Evolutionary conservation across 257 asterid genomes (phyloP), one percentile per base, ranked within the genome.

Genomic region (Perilla frutescens): DNA sequence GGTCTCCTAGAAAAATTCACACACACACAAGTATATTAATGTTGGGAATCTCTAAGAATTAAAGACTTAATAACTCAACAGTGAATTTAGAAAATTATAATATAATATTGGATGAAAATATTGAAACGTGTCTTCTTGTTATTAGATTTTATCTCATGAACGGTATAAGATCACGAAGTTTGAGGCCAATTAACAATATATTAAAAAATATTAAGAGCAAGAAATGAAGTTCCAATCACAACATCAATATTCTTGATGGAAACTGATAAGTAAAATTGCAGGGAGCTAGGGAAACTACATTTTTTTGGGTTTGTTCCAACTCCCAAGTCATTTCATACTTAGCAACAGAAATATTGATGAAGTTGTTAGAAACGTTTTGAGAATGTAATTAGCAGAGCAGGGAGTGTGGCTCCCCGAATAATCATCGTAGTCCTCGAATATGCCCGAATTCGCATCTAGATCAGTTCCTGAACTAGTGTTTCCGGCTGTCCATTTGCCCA

Each of bases 401-500:
- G 66, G 20, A 71, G 43, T 75, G 32, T 6, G 6, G 71, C 86
- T 70, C 59, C 82, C 86, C 1, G 85, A 81, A 63, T 71, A 79
- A 2, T 85, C 94, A 12, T 80, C 89, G 43, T 84, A 81, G 75
- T 86, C 90, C 40, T 82, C 88, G 12, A 71, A 55, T 10, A 76
- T 67, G 6, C 90, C 95, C 1, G 92, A 88, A 77, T 78, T 76
- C 1, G 79, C 82, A 62, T 80, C 91, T 0, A 72, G 40, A 66
- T 79, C 80, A 1, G 72, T 71, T 32, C 87, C 88, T 0, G 85
- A 71, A 3, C 70, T 81, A 14, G 41, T 72, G 69, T 39, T 73
- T 56, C 82, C 86, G 7, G 89, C 79, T 11, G 85, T 62, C 96
- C 96, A 90, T 74, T 87, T 88, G 2, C 88, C 91, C 80, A 80